Evolutionary conservation across 75 land plant species (phyloP).

Genomic region (Pinus taeda): DNA sequence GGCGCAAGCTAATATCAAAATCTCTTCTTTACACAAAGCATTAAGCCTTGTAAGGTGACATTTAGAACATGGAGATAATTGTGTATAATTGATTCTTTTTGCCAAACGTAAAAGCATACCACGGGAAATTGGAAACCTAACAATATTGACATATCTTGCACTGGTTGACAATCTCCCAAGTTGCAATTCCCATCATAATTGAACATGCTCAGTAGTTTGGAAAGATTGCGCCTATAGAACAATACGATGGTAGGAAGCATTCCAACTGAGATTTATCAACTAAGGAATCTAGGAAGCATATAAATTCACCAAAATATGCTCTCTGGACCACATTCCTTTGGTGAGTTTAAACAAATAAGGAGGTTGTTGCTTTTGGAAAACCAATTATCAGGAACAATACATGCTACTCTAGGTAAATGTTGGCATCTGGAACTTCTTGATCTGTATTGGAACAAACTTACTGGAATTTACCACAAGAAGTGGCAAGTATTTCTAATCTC

Average conservation of each 20-base stretch:
- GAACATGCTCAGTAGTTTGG: constrained; percentile 2
- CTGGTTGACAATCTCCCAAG: constrained; percentile 15
- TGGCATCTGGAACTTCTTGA: constrained; percentile 12
- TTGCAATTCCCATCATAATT: constrained; percentile 12
- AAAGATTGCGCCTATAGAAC: constrained; percentile 15
- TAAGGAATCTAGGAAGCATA: constrained; percentile 14
- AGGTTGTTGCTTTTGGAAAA: constrained; percentile 31
- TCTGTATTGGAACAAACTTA: constrained; percentile 19
- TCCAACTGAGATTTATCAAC: constrained; percentile 34
- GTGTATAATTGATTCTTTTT: not conserved
- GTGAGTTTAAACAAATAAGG: constrained; percentile 14
- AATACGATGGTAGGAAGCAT: constrained; percentile 24
- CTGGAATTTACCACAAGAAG: constrained; percentile 21
- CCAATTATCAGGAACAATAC: constrained; percentile 27
- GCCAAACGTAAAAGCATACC: not conserved
- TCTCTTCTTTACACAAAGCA: no score
- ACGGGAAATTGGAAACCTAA: no score
- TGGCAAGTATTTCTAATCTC: constrained; percentile 9
- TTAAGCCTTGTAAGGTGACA: no score
- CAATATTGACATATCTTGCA: no score
- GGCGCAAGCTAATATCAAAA: no score
- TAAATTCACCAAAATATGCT: not conserved
- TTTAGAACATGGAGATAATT: no score
- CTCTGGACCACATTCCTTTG: constrained; percentile 7
- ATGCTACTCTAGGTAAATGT: constrained; percentile 17